These are phyloP conservation scores for Cladorrhinum sp. DNA, from an alignment of 2,329 filamentous ascomycete species.

Conservation along the genomic window DNA sequence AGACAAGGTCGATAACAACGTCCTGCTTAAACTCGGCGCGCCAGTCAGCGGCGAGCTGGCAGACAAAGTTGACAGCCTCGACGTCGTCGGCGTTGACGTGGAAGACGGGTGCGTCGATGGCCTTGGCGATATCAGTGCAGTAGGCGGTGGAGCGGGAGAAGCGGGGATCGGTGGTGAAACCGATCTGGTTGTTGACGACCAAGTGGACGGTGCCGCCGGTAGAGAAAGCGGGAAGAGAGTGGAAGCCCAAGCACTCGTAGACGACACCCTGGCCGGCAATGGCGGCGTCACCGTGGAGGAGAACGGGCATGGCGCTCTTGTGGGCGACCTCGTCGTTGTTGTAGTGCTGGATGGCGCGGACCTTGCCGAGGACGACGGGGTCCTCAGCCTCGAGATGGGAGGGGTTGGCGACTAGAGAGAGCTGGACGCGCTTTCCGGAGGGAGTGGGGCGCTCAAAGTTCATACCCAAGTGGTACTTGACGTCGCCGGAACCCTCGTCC, in stretches of 20 bases:
- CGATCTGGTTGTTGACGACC: constrained; percentile 99
- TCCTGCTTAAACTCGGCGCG: constrained; percentile 98
- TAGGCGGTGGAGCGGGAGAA: constrained; percentile 97
- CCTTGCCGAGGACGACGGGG: constrained; percentile 95
- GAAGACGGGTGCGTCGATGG: constrained; percentile 97
- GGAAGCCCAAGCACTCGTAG: constrained; percentile 98
- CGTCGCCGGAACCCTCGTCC: constrained; percentile 95
- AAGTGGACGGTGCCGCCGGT: constrained; percentile 96
- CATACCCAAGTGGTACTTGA: constrained; percentile 99
- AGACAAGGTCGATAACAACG: constrained; percentile 96
- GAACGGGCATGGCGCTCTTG: constrained; percentile 86
- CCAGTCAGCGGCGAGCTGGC: constrained; percentile 95
- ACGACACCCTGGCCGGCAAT: constrained; percentile 96
- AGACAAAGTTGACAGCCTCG: constrained; percentile 97
- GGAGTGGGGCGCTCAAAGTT: constrained; percentile 99
- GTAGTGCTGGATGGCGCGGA: constrained; percentile 96
- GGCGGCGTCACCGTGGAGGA: constrained; percentile 95
- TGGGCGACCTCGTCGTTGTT: constrained; percentile 93
- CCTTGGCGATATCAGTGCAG: constrained; percentile 98
- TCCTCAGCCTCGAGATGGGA: constrained; percentile 98
- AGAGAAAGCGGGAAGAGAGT: constrained; percentile 91
- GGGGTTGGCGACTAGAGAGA: constrained; percentile 96
- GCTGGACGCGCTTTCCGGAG: constrained; percentile 97
- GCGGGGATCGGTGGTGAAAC: constrained; percentile 97
- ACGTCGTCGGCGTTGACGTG: constrained; percentile 99